Evolutionary conservation across 805 yeast genomes (phyloP), one percentile per base, ranked within the genome.

Genomic region (Barnettozyma sucrosica): DNA sequence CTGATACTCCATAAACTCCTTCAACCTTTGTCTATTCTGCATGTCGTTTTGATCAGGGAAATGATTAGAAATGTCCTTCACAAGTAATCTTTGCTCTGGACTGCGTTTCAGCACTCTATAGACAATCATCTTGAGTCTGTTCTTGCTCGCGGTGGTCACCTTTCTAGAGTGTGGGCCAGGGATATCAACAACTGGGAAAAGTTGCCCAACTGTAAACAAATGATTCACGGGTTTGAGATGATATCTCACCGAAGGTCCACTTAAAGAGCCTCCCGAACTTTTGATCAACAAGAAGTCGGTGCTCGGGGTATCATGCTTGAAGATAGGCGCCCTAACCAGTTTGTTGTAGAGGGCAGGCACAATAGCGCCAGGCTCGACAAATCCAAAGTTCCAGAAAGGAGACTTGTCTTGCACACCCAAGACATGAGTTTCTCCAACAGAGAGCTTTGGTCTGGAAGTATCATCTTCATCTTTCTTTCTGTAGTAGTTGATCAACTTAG

Each of bases 101-200:
- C 77, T 81, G 51, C 81, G 79, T 64, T 89, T 88, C 66, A 93
- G 71, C 0, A 89, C 86, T 45, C 98, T 77, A 59, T 79, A 92
- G 2, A 89, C 98, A 56, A 93, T 82, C 97, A 93, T 90, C 65
- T 87, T 89, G 54, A 93, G 70, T 52, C 99, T 74, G 61, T 89
- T 90, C 58, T 92, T 90, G 37, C 89, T 81, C 21, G 95, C 90
- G 3, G 96, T 84, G 1, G 98, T 90, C 20, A 90, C 97, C 58
- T 89, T 89, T 65, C 99, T 78, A 1, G 97, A 89, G 63, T 93
- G 97, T 2, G 99, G 99, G 1, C 98, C 97, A 0, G 99, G 99
- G 30, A 93, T 84, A 59, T 89, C 97, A 41, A 87, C 86, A 2
- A 89, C 96, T 1, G 99, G 99, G 55, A 89, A 81, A 0, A 86